These are phyloP conservation scores for Amanita pallidorosea DNA, from an alignment of 768 basidiomycete species.

Conservation along the genomic window DNA sequence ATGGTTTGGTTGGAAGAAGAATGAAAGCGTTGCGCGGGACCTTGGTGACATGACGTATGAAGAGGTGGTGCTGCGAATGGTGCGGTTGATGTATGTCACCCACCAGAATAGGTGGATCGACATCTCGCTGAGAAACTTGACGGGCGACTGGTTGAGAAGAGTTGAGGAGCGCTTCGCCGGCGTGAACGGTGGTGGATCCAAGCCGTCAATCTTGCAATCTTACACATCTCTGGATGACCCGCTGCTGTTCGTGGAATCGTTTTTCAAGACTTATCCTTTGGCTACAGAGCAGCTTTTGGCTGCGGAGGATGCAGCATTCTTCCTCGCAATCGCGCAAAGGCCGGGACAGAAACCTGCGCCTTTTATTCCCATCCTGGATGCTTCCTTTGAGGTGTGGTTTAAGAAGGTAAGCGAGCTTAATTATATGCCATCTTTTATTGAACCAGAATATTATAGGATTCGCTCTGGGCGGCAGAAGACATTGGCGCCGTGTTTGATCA, in stretches of 20 bases:
- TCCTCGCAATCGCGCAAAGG: constrained; percentile 91
- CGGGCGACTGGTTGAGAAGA: constrained; percentile 94
- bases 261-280: constrained; percentile 78
- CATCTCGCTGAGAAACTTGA: constrained; percentile 79
- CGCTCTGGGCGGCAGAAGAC: constrained; percentile 95
- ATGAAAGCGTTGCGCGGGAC: constrained; percentile 72
- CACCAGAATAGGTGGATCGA: constrained; percentile 95
- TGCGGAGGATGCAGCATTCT: constrained; percentile 89
- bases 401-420: constrained; percentile 65
- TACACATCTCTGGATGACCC: constrained; percentile 81
- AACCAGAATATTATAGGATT: constrained; percentile 46
- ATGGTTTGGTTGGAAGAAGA: constrained; percentile 97
- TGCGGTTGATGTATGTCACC: constrained; percentile 87
- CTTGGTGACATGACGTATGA: constrained; percentile 98
- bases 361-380: constrained; percentile 93
- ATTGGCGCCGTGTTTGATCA: constrained; percentile 98
- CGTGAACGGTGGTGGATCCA: constrained; percentile 63
- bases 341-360: constrained; percentile 98
- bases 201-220: constrained; percentile 79
- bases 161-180: constrained; percentile 94
- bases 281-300: constrained; percentile 83
- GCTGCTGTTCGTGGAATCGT: constrained; percentile 58
- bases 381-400: constrained; percentile 96
- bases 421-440: neutral
- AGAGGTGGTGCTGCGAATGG: constrained; percentile 85